Base-by-base conservation (phyloP, 257 asterid species). In the Solanum pinnatisectum region DNA sequence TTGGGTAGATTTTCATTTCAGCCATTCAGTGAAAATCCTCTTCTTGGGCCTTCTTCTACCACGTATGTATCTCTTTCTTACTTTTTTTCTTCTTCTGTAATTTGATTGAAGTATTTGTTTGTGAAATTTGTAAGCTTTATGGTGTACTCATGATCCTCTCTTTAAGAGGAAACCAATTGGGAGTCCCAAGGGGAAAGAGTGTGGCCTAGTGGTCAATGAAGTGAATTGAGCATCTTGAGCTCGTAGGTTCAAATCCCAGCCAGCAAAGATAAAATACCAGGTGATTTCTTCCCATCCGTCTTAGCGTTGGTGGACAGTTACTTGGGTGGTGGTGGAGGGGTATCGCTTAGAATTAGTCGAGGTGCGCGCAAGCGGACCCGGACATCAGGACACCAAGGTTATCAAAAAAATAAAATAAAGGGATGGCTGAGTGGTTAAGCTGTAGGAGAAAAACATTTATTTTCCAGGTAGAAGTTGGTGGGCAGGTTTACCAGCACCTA, bases 31-130 rank as follows among this genome's bases (percentile, higher is more conserved):
- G 99, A 96, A 79, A 95, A 95, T 87, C 98, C 96, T 79, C 97
- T 96, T 76, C 98, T 96, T 52, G 99, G 99, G 13, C 98, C 99
- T 89, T 96, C 99, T 83, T 94, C 99, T 85, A 60, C 93, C 3
- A 89, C 99, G 99, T 96, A 91, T 88, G 92, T 87, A 33, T 89
- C 86, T 83, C 88, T 85, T 63, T 39, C 35, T 22, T 27, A 3
- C 11, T 85, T 49, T 20, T 11, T 23, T 30, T 79, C 30, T 18
- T 1, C 1, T 46, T 44, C 2, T 79, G 4, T 81, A 18, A 46
- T 33, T 46, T 5, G 70, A 46, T 3, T 30, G 35, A 3, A 18
- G 18, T 46, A 81, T 18, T 46, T 46, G 7, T 46, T 9, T 46
- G 68, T 81, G 42, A 10, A 81, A 81, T 16, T 9, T 5, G 30